Evolutionary conservation across 2,329 filamentous ascomycete genomes (phyloP).

Genomic region (Aplosporella prunicola): DNA sequence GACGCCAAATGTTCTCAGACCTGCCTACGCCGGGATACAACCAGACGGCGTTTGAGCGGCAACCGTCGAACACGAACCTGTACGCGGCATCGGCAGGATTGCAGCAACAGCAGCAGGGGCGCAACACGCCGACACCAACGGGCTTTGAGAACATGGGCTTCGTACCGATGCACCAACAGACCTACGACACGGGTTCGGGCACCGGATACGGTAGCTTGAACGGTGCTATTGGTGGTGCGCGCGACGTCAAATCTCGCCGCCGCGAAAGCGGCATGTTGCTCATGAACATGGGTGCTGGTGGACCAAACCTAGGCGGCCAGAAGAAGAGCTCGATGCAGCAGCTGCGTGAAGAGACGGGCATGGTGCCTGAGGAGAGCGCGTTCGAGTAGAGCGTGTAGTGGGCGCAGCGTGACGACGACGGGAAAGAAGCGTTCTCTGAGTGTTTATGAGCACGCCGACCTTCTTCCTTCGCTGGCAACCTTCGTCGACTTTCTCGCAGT

Average conservation of each 20-base stretch:
- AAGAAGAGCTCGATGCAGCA: constrained; percentile 29
- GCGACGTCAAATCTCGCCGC: constrained; percentile 24
- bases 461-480: too few species aligned
- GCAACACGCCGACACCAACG: constrained; percentile 8
- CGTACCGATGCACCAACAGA: constrained; percentile 41
- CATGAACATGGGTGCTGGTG: constrained; percentile 28
- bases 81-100: constrained; percentile 22
- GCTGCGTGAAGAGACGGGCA: constrained; percentile 21
- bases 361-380: constrained; percentile 17
- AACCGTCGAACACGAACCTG: constrained; percentile 15
- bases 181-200: constrained; percentile 32
- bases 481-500: too few species aligned
- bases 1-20: constrained; percentile 57
- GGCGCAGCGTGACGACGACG: too few species aligned
- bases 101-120: constrained; percentile 14
- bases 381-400: too few species aligned
- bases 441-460: too few species aligned
- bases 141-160: constrained; percentile 41
- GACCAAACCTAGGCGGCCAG: constrained; percentile 13
- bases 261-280: constrained; percentile 31
- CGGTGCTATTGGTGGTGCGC: constrained; percentile 18
- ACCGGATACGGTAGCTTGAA: constrained; percentile 28
- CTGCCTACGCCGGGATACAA: constrained; percentile 56
- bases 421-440: too few species aligned
- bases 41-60: constrained; percentile 41